phyloP scores from a whole-genome alignment of 2,329 filamentous ascomycete species.

The Neonectria magnoliae region DNA sequence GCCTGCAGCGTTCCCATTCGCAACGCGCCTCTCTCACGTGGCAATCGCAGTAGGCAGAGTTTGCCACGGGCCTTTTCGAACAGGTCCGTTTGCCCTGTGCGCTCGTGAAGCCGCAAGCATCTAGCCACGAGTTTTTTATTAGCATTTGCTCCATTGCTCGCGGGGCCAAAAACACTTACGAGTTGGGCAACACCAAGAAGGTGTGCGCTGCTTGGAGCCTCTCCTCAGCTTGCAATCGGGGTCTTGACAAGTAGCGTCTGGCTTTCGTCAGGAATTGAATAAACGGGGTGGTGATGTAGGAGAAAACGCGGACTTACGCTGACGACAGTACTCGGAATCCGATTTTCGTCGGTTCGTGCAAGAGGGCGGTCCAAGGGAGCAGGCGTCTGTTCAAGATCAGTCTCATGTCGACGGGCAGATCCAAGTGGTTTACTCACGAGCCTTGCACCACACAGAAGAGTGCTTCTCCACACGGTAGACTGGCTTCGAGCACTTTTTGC shows the following conservation, averaged over 20 bases:
- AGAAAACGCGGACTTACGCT: not conserved
- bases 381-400: not conserved
- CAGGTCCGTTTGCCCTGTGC: not conserved
- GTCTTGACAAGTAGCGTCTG: conserved; percentile 3
- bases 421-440: not conserved
- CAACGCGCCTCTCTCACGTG: conserved; percentile 5
- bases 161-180: not conserved
- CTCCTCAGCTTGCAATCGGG: not conserved
- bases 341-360: not conserved
- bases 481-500: not conserved
- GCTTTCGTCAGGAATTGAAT: not conserved
- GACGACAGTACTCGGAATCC: not conserved
- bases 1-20: not conserved
- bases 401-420: not conserved
- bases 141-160: not conserved
- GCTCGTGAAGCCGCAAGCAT: conserved; percentile 1
- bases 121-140: not conserved
- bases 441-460: conserved; percentile 5
- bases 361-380: not conserved
- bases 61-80: not conserved
- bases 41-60: conserved; percentile 3
- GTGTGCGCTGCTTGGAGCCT: not conserved
- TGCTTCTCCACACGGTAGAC: not conserved
- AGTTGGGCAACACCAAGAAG: conserved; percentile 10
- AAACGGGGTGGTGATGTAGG: not conserved